Evolutionary conservation across 148 eudicot genomes (phyloP).

Genomic region (Vaccinium vitisidaea): DNA sequence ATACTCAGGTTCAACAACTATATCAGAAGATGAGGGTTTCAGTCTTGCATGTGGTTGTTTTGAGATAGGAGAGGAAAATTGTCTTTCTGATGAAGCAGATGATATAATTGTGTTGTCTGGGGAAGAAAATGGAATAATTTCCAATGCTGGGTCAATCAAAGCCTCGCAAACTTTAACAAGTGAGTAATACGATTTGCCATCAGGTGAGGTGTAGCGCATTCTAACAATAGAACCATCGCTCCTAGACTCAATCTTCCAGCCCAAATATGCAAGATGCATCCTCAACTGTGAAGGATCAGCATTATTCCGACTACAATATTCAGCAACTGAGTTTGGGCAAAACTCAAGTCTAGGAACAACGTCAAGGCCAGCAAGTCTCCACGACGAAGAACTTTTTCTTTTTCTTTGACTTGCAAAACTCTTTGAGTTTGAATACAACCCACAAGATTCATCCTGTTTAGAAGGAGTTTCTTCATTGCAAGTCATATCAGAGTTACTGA

Average conservation of each 20-base stretch:
- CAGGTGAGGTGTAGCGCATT: conserved; percentile 55
- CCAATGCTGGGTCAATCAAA: conserved; percentile 10
- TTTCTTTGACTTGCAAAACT: not conserved
- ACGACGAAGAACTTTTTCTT: not conserved
- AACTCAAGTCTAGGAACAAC: conserved; percentile 38
- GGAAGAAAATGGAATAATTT: conserved; percentile 14
- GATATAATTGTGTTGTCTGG: conserved; percentile 16
- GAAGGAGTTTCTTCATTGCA: conserved; percentile 24
- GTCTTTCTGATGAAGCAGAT: conserved; percentile 5
- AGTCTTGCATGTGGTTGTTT: conserved; percentile 10
- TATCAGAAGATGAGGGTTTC: not conserved
- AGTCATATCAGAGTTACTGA: not conserved
- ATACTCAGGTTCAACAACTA: conserved; percentile 31
- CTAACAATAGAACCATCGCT: not conserved
- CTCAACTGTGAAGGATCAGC: conserved; percentile 13
- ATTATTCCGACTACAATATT: conserved; percentile 24
- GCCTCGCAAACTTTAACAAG: conserved; percentile 31
- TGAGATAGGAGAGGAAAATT: not conserved
- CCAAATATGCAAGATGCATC: conserved; percentile 57
- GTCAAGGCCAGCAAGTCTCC: conserved; percentile 34
- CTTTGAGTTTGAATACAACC: not conserved
- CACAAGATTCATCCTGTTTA: conserved; percentile 17
- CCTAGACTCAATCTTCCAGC: conserved; percentile 56
- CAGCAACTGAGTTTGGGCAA: conserved; percentile 45
- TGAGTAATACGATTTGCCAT: conserved; percentile 31